Evolutionary conservation across 2,329 filamentous ascomycete genomes (phyloP), one percentile per base, ranked within the genome.

Genomic region (Diaporthe sp.): DNA sequence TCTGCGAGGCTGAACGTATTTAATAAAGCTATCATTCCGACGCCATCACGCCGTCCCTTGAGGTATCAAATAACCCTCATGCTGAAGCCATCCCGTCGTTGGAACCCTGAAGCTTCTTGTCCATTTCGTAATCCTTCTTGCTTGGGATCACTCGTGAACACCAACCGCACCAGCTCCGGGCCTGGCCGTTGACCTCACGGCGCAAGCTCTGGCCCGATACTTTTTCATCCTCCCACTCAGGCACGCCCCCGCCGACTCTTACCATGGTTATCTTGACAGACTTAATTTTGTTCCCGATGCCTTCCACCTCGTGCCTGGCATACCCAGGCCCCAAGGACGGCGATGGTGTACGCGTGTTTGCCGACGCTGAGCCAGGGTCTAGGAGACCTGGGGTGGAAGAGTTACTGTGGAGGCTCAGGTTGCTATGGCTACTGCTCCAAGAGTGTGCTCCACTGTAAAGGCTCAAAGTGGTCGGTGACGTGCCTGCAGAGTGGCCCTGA

Each of bases 101-200:
- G n/a, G 54, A 64, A 30, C 19, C 30, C 28, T 3, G 54, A 17
- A 33, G 57, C 52, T 74, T 72, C 66, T 74, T 75, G 25, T 77
- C 80, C 7, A 66, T 61, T 71, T 83, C 81, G 15, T 78, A 78
- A 55, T 91, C 89, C 77, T 84, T 85, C 54, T 84, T 82, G 2
- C 91, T 88, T 0, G 92, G 92, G 70, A 97, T 90, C 4, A 95
- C 92, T 76, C 95, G 88, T 82, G 89, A 91, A 82, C 96, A 98
- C 96, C 96, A 98, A 0, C 94, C 95, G 83, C 96, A 98, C 95
- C 95, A 98, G 81, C 94, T 95, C 76, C 96, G 89, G 73, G 91
- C 87, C 66, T 85, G 83, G 0, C 94, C 94, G 19, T 86, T 86
- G 71, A 92, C 89, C 83, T 98, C 96, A 33, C 93, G 86, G 22